Evolutionary conservation across 1,139 yeast species (phyloP).

Genomic region (Taiozyma onychis): DNA sequence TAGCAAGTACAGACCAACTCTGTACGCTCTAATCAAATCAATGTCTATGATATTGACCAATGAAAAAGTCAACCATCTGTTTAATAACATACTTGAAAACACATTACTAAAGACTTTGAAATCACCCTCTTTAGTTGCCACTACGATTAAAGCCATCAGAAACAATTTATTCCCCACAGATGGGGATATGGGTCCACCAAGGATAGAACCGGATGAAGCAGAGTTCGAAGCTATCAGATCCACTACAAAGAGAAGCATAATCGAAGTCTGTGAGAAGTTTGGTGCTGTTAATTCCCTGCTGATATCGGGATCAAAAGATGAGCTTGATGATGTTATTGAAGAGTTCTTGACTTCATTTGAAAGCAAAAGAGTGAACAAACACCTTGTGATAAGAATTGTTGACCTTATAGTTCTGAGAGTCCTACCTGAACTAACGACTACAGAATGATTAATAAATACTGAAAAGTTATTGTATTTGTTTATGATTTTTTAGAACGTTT

Average conservation of each 20-base stretch:
- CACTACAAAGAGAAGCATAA: slow-evolving; percentile 13
- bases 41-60: slow-evolving; percentile 9
- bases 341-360: slow-evolving; percentile 31
- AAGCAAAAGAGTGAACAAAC: slow-evolving; percentile 34
- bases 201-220: slow-evolving; percentile 21
- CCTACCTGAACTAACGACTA: slow-evolving; percentile 32
- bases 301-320: slow-evolving; percentile 19
- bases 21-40: slow-evolving; percentile 24
- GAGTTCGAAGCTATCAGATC: slow-evolving; percentile 18
- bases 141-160: slow-evolving; percentile 25
- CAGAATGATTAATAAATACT: not conserved
- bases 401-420: slow-evolving; percentile 33
- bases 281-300: slow-evolving; percentile 17
- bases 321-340: slow-evolving; percentile 24
- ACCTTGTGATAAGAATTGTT: slow-evolving; percentile 32
- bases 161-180: slow-evolving; percentile 32
- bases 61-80: slow-evolving; percentile 17
- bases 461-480: not conserved
- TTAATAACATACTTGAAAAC: slow-evolving; percentile 22
- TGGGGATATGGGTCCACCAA: slow-evolving; percentile 37
- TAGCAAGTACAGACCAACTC: slow-evolving; percentile 19
- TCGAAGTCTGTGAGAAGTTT: slow-evolving; percentile 16
- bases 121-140: slow-evolving; percentile 21
- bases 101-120: slow-evolving; percentile 16
- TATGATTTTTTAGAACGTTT: not conserved